phyloP scores from a whole-genome alignment of 176 grass and related monocot genomes.

The Ananas comosus region DNA sequence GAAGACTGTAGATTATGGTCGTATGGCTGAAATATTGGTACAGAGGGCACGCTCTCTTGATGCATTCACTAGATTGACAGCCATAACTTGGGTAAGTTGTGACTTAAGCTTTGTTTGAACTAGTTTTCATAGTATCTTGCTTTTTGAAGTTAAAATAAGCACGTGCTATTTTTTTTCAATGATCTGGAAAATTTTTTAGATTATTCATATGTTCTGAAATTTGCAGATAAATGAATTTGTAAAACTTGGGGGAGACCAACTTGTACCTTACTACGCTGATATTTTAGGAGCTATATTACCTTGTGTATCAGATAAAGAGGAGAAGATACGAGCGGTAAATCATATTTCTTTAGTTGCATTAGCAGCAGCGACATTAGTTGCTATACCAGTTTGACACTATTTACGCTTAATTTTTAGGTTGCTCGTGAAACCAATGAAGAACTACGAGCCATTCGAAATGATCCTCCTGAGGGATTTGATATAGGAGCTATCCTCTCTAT shows the following conservation, averaged over 20 bases:
- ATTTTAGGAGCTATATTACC: constrained; percentile 96
- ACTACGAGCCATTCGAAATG: constrained; percentile 76
- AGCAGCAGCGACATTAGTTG: neutral
- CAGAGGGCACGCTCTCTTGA: constrained; percentile 72
- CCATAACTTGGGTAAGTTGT: constrained; percentile 89
- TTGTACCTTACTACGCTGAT: constrained; percentile 95
- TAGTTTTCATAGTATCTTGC: neutral
- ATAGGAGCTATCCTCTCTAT: constrained; percentile 78
- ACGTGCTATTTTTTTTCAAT: neutral
- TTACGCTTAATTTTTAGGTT: constrained; percentile 39
- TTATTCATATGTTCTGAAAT: constrained; percentile 7
- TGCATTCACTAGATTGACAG: constrained; percentile 96
- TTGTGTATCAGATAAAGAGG: constrained; percentile 92
- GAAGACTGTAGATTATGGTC: constrained; percentile 99
- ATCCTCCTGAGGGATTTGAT: constrained; percentile 88
- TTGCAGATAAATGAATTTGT: constrained; percentile 97
- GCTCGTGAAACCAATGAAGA: constrained; percentile 97
- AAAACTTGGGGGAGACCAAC: constrained; percentile 96
- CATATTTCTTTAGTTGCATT: constrained; percentile 6
- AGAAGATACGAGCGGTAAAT: constrained; percentile 94
- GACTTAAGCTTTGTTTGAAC: neutral
- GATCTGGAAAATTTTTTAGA: neutral
- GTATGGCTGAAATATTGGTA: constrained; percentile 99
- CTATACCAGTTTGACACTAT: neutral
- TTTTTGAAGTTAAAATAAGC: neutral